Conservation (phyloP, 140 eudicot genomes). For the Cichorium intybus region DNA sequence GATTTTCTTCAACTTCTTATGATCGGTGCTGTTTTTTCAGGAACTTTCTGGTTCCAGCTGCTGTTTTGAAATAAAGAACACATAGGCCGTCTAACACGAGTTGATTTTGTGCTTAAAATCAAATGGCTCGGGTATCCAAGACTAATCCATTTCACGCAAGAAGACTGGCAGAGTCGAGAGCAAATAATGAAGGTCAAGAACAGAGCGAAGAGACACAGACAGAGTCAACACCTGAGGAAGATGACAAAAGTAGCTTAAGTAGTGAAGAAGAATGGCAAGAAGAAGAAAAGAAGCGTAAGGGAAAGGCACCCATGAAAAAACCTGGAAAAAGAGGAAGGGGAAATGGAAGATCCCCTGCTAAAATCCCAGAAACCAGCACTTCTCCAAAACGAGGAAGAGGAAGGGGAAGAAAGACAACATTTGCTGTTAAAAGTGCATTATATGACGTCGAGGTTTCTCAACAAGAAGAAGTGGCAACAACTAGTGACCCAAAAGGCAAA, state of each 20-base stretch:
- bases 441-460: conserved; percentile 4
- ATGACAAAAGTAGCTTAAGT: background rate
- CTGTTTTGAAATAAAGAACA: background rate
- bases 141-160: background rate
- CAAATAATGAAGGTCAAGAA: background rate
- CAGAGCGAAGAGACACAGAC: background rate
- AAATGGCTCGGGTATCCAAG: conserved; percentile 6
- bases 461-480: background rate
- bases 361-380: too few relatives aligned
- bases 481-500: background rate
- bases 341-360: background rate
- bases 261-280: conserved; percentile 5
- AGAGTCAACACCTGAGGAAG: background rate
- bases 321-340: background rate
- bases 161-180: background rate
- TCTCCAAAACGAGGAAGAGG: conserved; percentile 10
- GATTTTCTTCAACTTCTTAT: background rate
- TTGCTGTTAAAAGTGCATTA: background rate
- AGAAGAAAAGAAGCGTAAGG: background rate
- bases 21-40: background rate
- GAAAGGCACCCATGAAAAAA: background rate
- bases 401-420: background rate
- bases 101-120: background rate
- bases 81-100: conserved; percentile 1
- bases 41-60: conserved; percentile 11